These are phyloP conservation scores for Thecamonas trahens DNA, from an alignment of 78 protist species.

Conservation along the genomic window DNA sequence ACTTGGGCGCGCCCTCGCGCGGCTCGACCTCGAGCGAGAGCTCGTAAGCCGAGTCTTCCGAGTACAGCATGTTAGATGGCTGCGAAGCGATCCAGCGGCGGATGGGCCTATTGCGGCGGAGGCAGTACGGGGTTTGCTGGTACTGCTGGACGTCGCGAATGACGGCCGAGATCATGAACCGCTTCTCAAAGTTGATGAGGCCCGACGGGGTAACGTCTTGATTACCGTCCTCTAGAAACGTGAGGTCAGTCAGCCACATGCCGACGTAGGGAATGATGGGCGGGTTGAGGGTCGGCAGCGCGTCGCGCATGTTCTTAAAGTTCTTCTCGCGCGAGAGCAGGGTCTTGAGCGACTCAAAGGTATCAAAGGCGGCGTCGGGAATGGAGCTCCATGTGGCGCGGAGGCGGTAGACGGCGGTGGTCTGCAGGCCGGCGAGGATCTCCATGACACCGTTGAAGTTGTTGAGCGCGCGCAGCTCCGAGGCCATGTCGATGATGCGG, in stretches of 20 bases:
- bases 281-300: conserved; percentile 31
- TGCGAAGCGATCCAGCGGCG: no score
- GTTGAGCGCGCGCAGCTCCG: conserved; percentile 29
- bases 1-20: conserved; percentile 1
- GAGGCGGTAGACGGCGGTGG: conserved; percentile 47
- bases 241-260: conserved; percentile 58
- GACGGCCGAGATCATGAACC: conserved; percentile 32
- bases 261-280: conserved; percentile 68
- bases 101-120: neutral
- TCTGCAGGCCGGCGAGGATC: conserved; percentile 43
- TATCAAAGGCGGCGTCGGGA: neutral
- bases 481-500: neutral
- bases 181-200: conserved; percentile 58
- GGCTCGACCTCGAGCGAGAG: conserved; percentile 1
- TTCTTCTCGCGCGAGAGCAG: conserved; percentile 18
- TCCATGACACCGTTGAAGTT: conserved; percentile 59
- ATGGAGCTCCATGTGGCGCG: conserved; percentile 69
- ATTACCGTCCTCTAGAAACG: conserved; percentile 70
- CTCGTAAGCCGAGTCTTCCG: conserved; percentile 1
- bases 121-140: neutral
- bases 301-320: conserved; percentile 25
- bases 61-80: no score
- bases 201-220: conserved; percentile 32
- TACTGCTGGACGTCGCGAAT: neutral
- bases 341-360: neutral